Base-by-base conservation (phyloP, 768 basidiomycete genomes). In the Boletus speciosus region DNA sequence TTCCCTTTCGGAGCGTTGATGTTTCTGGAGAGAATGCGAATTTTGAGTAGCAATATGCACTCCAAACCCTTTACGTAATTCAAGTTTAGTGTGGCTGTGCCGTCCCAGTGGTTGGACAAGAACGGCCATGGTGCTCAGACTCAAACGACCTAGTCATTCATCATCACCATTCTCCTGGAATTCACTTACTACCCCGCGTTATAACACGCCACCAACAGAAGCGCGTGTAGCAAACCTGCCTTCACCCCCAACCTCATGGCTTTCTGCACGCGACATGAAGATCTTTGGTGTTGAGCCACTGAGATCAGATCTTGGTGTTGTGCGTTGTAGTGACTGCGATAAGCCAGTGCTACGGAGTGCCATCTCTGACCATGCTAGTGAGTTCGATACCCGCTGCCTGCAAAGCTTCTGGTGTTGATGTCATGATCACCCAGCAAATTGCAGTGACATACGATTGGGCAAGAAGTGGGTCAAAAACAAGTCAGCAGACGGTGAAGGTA, bases 221-320 rank as follows among this genome's bases (percentile, higher is more conserved):
- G 56, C 66, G 1, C 75, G 80, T 40, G 60, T 74, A 5, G 64
- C 76, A 4, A 74, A 76, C 1, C 71, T 84, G 3, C 79, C 81
- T 0, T 83, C 87, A 0, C 90, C 92, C 0, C 92, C 93, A 0
- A 88, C 90, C 23, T 79, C 84, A 74, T 92, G 91, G 85, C 84
- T 95, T 14, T 82, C 87, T 27, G 90, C 88, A 8, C 80, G 80
- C 44, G 90, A 94, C 64, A 94, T 93, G 93, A 88, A 86, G 75
- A 78, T 88, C 56, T 96, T 89, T 69, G 92, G 92, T 32, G 77
- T 85, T 3, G 77, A 85, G 52, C 90, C 93, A 6, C 78, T 95
- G 15, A 78, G 78, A 42, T 83, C 84, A 3, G 86, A 89, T 52
- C 70, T 88, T 11, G 80, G 79, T 31, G 68, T 83, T 36, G 82